Evolutionary conservation across 768 basidiomycete species (phyloP).

Genomic region (Rhodotorula diobovata): DNA sequence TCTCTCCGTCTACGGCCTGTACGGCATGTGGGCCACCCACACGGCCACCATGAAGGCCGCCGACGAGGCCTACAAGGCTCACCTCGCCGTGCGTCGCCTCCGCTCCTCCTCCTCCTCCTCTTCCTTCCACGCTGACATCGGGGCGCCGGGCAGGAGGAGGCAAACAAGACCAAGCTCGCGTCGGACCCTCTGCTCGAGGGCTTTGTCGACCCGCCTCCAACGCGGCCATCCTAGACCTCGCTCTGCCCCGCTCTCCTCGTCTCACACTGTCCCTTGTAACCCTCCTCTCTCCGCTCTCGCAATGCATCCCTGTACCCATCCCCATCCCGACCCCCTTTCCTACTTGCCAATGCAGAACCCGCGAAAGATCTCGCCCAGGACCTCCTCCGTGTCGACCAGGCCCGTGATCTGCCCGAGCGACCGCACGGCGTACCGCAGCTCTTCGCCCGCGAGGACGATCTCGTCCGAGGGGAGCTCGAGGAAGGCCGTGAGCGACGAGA

Average conservation of each 20-base stretch:
- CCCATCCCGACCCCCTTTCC: neutral
- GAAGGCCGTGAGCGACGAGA: slow-evolving; percentile 56
- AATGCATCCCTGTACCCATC: neutral
- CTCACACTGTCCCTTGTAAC: neutral
- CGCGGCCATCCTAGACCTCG: slow-evolving; percentile 11
- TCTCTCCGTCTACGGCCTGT: slow-evolving; percentile 31
- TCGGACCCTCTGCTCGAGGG: slow-evolving; percentile 24
- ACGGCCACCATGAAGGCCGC: slow-evolving; percentile 26
- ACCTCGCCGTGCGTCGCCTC: slow-evolving; percentile 5
- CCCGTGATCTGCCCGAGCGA: slow-evolving; percentile 83
- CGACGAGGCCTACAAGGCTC: slow-evolving; percentile 20
- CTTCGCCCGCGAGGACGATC: slow-evolving; percentile 76
- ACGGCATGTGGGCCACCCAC: slow-evolving; percentile 26
- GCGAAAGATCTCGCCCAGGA: slow-evolving; percentile 73
- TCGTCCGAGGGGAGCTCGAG: slow-evolving; percentile 62
- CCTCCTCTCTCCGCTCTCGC: neutral
- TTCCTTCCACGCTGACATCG: too few species aligned
- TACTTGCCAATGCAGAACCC: slow-evolving; percentile 88
- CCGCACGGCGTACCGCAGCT: slow-evolving; percentile 75
- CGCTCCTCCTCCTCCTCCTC: neutral
- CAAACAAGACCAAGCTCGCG: neutral
- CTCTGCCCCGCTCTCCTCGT: neutral
- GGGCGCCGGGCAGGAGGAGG: slow-evolving; percentile 1
- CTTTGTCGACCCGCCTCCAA: slow-evolving; percentile 19
- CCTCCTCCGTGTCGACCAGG: slow-evolving; percentile 71